A percentile compares a stretch with the other conserved stretches of the same genome.
These are phyloP conservation scores for Yamadazyma atmosphaerica DNA, from an alignment of 1,139 yeast species.

Conservation along the genomic window DNA sequence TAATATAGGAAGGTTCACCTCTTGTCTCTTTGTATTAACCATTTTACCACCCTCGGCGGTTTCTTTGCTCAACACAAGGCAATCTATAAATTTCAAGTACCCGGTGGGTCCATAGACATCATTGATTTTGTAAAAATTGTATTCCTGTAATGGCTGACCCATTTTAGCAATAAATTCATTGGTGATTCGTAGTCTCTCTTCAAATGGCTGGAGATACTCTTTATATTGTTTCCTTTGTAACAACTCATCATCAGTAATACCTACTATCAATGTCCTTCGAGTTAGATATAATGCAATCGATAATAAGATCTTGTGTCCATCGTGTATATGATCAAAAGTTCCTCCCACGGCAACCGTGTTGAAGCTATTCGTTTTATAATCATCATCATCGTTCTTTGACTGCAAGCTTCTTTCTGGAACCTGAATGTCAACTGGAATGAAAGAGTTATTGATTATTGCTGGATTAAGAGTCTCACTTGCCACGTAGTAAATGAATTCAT, in stretches of 20 bases:
- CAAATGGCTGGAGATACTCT: slow-evolving; percentile 62
- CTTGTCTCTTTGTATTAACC: slow-evolving; percentile 64
- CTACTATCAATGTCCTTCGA: slow-evolving; percentile 59
- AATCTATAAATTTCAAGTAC: slow-evolving; percentile 68
- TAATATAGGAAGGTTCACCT: slow-evolving; percentile 55
- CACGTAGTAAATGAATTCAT: slow-evolving; percentile 4
- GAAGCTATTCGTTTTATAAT: neutral
- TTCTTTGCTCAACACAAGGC: slow-evolving; percentile 79
- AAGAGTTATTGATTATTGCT: neutral
- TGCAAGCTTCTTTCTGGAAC: neutral
- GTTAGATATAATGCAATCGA: slow-evolving; percentile 72
- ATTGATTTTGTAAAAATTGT: slow-evolving; percentile 57
- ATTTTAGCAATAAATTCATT: slow-evolving; percentile 42
- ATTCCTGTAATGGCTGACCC: slow-evolving; percentile 38
- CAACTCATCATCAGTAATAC: slow-evolving; percentile 80
- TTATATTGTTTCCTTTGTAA: slow-evolving; percentile 73
- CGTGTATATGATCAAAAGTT: slow-evolving; percentile 95
- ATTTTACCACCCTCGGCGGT: slow-evolving; percentile 72
- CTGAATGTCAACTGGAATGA: neutral
- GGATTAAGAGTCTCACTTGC: neutral
- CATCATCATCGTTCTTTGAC: neutral
- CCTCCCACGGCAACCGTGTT: slow-evolving; percentile 74
- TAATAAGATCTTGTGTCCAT: slow-evolving; percentile 86
- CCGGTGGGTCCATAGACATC: slow-evolving; percentile 98
- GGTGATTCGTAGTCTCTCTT: slow-evolving; percentile 49